phyloP scores from a whole-genome alignment of 2,329 filamentous ascomycete genomes.

The Sporothrix sp. region DNA sequence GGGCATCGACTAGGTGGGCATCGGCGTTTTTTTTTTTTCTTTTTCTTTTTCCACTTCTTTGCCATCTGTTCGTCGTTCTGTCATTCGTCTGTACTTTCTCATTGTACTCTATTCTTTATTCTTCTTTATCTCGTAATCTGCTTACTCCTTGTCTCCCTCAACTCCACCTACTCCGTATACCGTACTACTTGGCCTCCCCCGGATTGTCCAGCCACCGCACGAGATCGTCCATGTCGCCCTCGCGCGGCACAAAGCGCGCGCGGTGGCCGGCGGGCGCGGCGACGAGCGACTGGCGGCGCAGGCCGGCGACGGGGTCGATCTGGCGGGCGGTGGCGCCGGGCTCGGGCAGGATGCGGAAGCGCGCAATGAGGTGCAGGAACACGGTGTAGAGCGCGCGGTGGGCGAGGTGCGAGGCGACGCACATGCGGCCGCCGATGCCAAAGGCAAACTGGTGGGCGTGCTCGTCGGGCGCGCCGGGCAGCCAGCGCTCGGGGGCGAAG shows the following conservation, averaged over 20 bases:
- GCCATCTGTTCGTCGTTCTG: too few relatives aligned
- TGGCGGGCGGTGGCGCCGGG: not conserved
- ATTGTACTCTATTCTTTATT: too few relatives aligned
- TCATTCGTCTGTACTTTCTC: too few relatives aligned
- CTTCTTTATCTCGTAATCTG: too few relatives aligned
- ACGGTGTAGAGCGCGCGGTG: not conserved
- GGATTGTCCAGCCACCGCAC: too few relatives aligned
- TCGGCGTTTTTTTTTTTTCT: too few relatives aligned
- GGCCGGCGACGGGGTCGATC: not conserved
- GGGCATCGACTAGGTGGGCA: too few relatives aligned
- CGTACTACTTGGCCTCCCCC: too few relatives aligned
- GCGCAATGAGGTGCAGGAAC: not conserved
- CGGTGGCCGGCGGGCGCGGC: not conserved
- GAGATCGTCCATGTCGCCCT: too few relatives aligned
- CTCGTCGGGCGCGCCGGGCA: conserved; percentile 27
- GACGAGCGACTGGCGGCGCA: not conserved
- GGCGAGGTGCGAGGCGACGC: not conserved
- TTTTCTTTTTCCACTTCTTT: too few relatives aligned
- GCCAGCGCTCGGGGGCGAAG: conserved; percentile 61
- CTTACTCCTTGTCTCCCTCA: too few relatives aligned
- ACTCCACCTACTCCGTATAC: too few relatives aligned
- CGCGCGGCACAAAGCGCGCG: not conserved
- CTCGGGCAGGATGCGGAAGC: not conserved
- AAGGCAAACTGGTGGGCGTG: conserved; percentile 7
- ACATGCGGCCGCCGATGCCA: conserved; percentile 6